A percentile compares a stretch with the other conserved stretches of the same genome.
These are phyloP conservation scores for Microdochium nivale DNA, from an alignment of 2,329 filamentous ascomycete genomes.

Conservation along the genomic window DNA sequence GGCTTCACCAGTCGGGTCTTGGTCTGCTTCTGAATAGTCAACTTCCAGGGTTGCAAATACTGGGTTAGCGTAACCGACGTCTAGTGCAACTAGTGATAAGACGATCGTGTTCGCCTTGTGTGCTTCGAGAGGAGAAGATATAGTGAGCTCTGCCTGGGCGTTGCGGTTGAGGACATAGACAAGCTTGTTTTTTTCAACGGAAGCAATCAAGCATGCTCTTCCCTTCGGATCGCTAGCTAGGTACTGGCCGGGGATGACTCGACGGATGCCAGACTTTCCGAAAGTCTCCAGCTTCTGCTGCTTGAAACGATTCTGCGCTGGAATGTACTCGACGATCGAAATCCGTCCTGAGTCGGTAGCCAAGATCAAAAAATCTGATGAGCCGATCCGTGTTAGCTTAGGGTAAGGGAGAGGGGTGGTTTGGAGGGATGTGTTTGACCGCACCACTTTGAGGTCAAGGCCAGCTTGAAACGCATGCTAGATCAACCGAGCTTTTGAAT, in stretches of 20 bases:
- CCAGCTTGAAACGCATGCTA: constrained; percentile 19
- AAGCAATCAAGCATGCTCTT: constrained; percentile 87
- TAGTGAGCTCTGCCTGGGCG: constrained; percentile 87
- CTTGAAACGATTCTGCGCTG: constrained; percentile 77
- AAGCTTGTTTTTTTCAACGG: constrained; percentile 97
- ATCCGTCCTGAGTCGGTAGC: constrained; percentile 94
- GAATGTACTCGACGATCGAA: constrained; percentile 85
- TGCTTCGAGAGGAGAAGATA: constrained; percentile 93
- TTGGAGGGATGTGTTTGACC: constrained; percentile 1
- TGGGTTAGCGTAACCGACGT: constrained; percentile 95
- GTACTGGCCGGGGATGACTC: constrained; percentile 93
- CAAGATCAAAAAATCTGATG: constrained; percentile 86
- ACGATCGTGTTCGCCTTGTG: constrained; percentile 90
- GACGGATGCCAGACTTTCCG: constrained; percentile 89
- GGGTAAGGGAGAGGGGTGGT: constrained; percentile 1
- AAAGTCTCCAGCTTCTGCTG: constrained; percentile 94
- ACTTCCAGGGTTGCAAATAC: constrained; percentile 93
- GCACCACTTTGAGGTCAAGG: constrained; percentile 11
- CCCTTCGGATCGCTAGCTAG: constrained; percentile 93
- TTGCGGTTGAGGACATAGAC: constrained; percentile 98
- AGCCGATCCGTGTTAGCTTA: constrained; percentile 11
- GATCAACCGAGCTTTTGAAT: constrained; percentile 55
- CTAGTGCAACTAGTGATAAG: constrained; percentile 77
- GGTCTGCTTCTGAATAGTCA: constrained; percentile 85
- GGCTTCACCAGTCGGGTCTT: constrained; percentile 80